A percentile compares a stretch with the other conserved stretches of the same genome.
Conservation (phyloP, 2,329 filamentous ascomycete species). For the Chaetomiaceae sp. region DNA sequence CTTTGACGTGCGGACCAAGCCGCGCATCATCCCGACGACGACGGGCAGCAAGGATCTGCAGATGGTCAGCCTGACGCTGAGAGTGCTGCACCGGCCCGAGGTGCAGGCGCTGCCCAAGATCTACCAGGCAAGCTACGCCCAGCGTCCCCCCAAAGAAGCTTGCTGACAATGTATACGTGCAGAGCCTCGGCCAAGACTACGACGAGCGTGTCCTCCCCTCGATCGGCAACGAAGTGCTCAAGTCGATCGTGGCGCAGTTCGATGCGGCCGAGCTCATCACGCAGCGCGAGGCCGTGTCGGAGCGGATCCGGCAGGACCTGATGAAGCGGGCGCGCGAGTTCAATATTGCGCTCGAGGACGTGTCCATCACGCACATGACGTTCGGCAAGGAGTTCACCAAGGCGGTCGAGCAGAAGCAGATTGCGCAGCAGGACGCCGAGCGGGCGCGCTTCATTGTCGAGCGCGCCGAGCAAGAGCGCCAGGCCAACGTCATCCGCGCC, state of each 20-base stretch:
- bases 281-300: slow-evolving; percentile 92
- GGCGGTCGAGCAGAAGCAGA: slow-evolving; percentile 99
- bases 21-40: slow-evolving; percentile 93
- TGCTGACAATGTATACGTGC: background rate
- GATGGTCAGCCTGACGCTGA: slow-evolving; percentile 97
- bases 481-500: slow-evolving; percentile 96
- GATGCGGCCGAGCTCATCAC: slow-evolving; percentile 98
- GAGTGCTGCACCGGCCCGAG: slow-evolving; percentile 91
- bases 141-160: too few species aligned
- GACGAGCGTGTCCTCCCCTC: slow-evolving; percentile 97
- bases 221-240: slow-evolving; percentile 98
- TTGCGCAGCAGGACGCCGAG: slow-evolving; percentile 98
- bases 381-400: slow-evolving; percentile 98
- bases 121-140: slow-evolving; percentile 65
- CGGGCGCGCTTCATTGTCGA: slow-evolving; percentile 97
- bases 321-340: slow-evolving; percentile 92
- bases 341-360: slow-evolving; percentile 98
- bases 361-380: slow-evolving; percentile 99
- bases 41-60: slow-evolving; percentile 98
- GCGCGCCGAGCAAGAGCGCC: slow-evolving; percentile 96
- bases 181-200: slow-evolving; percentile 98
- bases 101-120: slow-evolving; percentile 93
- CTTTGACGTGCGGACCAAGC: slow-evolving; percentile 97
- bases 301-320: slow-evolving; percentile 89
- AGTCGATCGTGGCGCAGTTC: slow-evolving; percentile 97